A percentile compares a stretch with the other conserved stretches of the same genome.
Evolutionary conservation across 148 eudicot genomes (phyloP).

Genomic region (Hydrangea macrophylla): DNA sequence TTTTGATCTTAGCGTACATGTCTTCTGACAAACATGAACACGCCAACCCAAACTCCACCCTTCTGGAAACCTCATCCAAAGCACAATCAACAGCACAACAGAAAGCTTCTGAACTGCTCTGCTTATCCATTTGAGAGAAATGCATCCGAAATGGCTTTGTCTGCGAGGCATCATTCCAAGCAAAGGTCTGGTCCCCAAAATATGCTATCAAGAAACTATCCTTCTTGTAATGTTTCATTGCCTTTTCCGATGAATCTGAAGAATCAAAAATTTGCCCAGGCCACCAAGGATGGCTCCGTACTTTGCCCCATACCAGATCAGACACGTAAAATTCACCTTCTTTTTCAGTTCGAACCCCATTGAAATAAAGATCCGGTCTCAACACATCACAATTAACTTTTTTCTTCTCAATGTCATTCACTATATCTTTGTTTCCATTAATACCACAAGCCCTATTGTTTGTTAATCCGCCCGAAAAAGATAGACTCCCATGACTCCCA

Average conservation of each 20-base stretch:
- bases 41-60: slow-evolving; percentile 64
- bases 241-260: slow-evolving; percentile 55
- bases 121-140: slow-evolving; percentile 64
- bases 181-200: slow-evolving; percentile 73
- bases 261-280: slow-evolving; percentile 79
- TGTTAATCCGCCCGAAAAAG: background rate
- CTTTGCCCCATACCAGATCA: slow-evolving; percentile 90
- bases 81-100: slow-evolving; percentile 62
- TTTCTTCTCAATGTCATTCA: background rate
- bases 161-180: slow-evolving; percentile 58
- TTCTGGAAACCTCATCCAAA: slow-evolving; percentile 62
- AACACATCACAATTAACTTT: background rate
- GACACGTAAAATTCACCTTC: slow-evolving; percentile 36
- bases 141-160: slow-evolving; percentile 54
- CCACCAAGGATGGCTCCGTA: slow-evolving; percentile 94
- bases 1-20: slow-evolving; percentile 32
- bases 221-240: slow-evolving; percentile 45
- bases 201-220: slow-evolving; percentile 57
- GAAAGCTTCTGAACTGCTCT: slow-evolving; percentile 50
- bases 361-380: background rate
- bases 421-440: slow-evolving; percentile 5
- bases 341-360: slow-evolving; percentile 16
- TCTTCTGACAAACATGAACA: slow-evolving; percentile 59
- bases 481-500: background rate
- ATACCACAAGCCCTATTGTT: background rate